phyloP scores from a whole-genome alignment of 768 basidiomycete species.

The Lactarius pseudohatsudake region DNA sequence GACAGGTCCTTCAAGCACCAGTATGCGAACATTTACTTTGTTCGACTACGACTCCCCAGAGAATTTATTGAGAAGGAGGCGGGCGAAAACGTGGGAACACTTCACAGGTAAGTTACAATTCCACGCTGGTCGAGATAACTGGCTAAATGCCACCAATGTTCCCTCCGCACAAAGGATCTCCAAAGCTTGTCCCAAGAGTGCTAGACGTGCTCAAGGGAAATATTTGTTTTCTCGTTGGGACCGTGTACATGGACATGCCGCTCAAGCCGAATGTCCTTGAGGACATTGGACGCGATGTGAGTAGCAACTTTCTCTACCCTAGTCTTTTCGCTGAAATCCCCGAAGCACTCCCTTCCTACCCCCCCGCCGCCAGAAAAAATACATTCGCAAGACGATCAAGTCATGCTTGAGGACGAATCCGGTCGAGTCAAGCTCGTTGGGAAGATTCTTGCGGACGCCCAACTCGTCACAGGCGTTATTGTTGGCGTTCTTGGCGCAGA shows the following conservation, averaged over 20 bases:
- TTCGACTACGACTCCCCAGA: conserved; percentile 52
- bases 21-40: conserved; percentile 73
- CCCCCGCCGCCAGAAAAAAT: conserved; percentile 77
- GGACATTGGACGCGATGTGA: conserved; percentile 89
- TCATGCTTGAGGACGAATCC: conserved; percentile 96
- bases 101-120: conserved; percentile 39
- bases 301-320: conserved; percentile 35
- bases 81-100: conserved; percentile 46
- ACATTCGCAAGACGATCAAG: conserved; percentile 69
- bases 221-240: conserved; percentile 87
- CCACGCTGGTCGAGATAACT: not conserved
- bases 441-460: conserved; percentile 54
- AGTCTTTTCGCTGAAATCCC: conserved; percentile 11
- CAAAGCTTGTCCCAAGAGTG: conserved; percentile 71
- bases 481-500: conserved; percentile 89
- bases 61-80: conserved; percentile 51
- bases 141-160: not conserved
- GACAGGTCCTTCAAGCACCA: conserved; percentile 63
- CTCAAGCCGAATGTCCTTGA: conserved; percentile 97
- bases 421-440: conserved; percentile 91
- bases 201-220: conserved; percentile 84
- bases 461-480: conserved; percentile 89
- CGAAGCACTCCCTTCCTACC: conserved; percentile 78
- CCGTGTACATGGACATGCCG: conserved; percentile 98
- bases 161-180: conserved; percentile 50